These are phyloP conservation scores for Daedaleopsis sinensis DNA, from an alignment of 768 basidiomycete species.

Conservation along the genomic window DNA sequence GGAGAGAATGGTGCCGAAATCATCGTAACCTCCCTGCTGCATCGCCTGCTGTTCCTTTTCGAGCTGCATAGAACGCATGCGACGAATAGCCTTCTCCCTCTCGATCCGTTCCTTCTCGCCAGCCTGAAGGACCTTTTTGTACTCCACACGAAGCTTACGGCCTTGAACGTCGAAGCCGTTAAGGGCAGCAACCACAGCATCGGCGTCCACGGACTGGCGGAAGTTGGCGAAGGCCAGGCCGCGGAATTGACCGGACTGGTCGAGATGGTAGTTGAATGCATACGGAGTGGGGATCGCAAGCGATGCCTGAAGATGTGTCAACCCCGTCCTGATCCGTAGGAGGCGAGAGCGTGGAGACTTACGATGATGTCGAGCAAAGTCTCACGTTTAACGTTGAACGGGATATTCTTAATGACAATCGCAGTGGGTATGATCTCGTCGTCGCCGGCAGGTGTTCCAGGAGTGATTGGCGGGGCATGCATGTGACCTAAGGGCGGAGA, in stretches of 20 bases:
- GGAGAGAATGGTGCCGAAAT: conserved; percentile 63
- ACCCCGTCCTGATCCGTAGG: neutral
- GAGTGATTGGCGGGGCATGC: conserved; percentile 45
- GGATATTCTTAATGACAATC: conserved; percentile 99
- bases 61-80: conserved; percentile 97
- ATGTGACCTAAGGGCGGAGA: conserved; percentile 60
- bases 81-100: conserved; percentile 94
- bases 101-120: conserved; percentile 99
- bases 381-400: conserved; percentile 97
- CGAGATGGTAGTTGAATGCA: conserved; percentile 99
- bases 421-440: conserved; percentile 98
- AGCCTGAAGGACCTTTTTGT: conserved; percentile 99
- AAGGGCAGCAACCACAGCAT: conserved; percentile 92
- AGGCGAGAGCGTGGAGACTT: conserved; percentile 37
- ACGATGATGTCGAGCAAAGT: conserved; percentile 96
- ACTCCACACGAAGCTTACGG: conserved; percentile 96
- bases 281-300: conserved; percentile 95
- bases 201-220: conserved; percentile 87
- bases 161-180: conserved; percentile 97
- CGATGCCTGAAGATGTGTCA: conserved; percentile 59
- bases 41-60: conserved; percentile 73
- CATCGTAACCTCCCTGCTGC: conserved; percentile 59
- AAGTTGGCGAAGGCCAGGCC: conserved; percentile 99
- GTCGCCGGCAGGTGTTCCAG: conserved; percentile 59
- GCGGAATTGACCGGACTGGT: conserved; percentile 94